Conservation (phyloP, 768 basidiomycete genomes). For the Amanita polypyramis region DNA sequence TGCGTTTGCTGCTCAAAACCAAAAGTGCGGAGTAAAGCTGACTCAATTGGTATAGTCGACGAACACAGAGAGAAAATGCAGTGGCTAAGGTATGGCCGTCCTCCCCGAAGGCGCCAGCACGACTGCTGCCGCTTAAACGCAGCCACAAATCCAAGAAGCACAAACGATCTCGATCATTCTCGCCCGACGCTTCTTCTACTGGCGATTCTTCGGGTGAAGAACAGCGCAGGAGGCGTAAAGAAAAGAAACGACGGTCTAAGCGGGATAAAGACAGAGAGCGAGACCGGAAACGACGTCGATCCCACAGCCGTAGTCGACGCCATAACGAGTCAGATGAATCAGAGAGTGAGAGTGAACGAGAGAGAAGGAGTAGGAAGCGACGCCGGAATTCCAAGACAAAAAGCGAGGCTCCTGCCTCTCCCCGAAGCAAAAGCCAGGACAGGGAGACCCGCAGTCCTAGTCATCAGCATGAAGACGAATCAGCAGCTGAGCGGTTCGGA, state of each 20-base stretch:
- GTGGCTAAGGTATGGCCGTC: slow-evolving; percentile 68
- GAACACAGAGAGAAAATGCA: slow-evolving; percentile 50
- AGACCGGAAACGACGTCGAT: slow-evolving; percentile 23
- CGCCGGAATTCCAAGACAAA: slow-evolving; percentile 14
- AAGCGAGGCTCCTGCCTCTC: slow-evolving; percentile 1
- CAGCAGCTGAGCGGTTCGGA: not conserved
- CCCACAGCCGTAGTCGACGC: slow-evolving; percentile 19
- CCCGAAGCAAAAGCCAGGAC: not conserved
- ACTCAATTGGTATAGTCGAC: slow-evolving; percentile 39
- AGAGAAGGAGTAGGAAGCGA: not conserved
- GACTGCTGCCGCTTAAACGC: slow-evolving; percentile 46
- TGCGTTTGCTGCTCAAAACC: slow-evolving; percentile 18
- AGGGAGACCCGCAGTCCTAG: slow-evolving; percentile 17
- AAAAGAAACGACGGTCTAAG: slow-evolving; percentile 30
- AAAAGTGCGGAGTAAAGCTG: slow-evolving; percentile 4
- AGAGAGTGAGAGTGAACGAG: slow-evolving; percentile 30
- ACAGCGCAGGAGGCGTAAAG: slow-evolving; percentile 46
- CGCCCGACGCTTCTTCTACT: slow-evolving; percentile 28
- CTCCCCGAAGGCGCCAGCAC: slow-evolving; percentile 62
- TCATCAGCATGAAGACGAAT: slow-evolving; percentile 12
- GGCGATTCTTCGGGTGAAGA: slow-evolving; percentile 46
- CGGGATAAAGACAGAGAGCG: slow-evolving; percentile 27
- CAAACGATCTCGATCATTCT: slow-evolving; percentile 46
- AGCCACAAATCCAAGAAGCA: slow-evolving; percentile 33
- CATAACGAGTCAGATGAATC: slow-evolving; percentile 17